phyloP scores from a whole-genome alignment of 1,284 basidiomycete genomes.

The Erythrobasidium hasegawianum region DNA sequence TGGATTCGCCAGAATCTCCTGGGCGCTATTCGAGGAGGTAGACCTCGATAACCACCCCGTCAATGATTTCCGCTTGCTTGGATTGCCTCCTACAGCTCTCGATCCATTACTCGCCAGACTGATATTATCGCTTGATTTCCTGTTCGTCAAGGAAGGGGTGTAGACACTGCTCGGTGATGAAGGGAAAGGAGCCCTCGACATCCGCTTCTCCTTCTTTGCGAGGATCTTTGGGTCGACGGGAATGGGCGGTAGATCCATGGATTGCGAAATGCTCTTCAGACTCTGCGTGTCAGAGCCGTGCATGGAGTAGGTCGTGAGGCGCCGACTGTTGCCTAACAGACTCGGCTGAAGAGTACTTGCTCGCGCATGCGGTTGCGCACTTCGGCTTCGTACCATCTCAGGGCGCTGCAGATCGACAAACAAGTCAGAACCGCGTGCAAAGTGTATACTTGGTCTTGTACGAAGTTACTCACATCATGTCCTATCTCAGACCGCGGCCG shows the following conservation, averaged over 20 bases:
- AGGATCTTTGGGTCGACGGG: constrained; percentile 31
- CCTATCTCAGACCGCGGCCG: constrained; percentile 3
- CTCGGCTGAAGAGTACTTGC: neutral
- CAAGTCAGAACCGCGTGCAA: no score
- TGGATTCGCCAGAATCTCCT: neutral
- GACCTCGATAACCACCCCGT: constrained; percentile 20
- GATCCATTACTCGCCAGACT: neutral
- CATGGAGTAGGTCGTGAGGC: constrained; percentile 11
- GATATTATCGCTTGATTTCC: neutral
- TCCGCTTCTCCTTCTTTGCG: constrained; percentile 12
- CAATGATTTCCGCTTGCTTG: constrained; percentile 10
- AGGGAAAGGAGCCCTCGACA: constrained; percentile 4
- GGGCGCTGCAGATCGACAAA: neutral
- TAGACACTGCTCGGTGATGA: neutral
- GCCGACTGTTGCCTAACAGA: constrained; percentile 4
- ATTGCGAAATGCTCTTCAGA: constrained; percentile 8
- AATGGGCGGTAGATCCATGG: constrained; percentile 24
- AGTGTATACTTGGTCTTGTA: neutral
- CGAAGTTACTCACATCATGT: neutral
- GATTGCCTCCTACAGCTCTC: constrained; percentile 4
- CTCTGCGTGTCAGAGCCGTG: constrained; percentile 1
- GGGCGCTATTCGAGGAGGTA: constrained; percentile 7
- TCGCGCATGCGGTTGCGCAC: neutral
- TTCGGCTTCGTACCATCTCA: neutral
- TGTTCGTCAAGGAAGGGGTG: constrained; percentile 3